Base-by-base conservation (phyloP, 2,329 filamentous ascomycete genomes). In the Triangularia verruculosa region DNA sequence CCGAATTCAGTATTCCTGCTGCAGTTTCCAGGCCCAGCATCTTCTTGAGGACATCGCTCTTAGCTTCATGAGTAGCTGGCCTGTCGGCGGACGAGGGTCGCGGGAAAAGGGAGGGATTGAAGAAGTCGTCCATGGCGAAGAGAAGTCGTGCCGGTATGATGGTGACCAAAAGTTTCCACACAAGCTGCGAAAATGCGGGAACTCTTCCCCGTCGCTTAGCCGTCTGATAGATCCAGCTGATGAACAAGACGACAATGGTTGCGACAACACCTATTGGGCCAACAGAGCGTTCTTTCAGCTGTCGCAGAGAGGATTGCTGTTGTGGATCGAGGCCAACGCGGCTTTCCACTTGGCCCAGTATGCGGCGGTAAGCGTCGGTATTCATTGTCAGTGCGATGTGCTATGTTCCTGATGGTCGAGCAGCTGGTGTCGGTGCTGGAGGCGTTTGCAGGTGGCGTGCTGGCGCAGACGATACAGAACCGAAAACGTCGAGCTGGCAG, bases 1-100 rank as follows among this genome's bases (percentile, higher is more conserved):
- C 39, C 4, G 39, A 43, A 86, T 82, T 13, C 71, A 88, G 80
- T 66, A 87, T 79, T 57, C 83, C 79, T 39, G 79, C 79, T 4
- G 79, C 74, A 59, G 73, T 79, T 5, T 54, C 51, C 51, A 54
- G 22, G 25, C 51, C 22, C 32, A 92, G 74, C 30, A 92, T 80
- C 65, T 85, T 83, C 69, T 83, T 81, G 77, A 92, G 82, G 9
- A 83, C 81, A 68, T 88, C 83, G 72, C 85, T 87, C 75, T 92
- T 93, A 25, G 83, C 82, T 15, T 80, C 80, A 78, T 83, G 79
- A 51, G 75, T 81, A 20, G 39, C n/a, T 9, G 39, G 30, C 27
- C 56, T 68, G 71, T 56, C 34, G 57, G 39, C 39, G 6, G 39
- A 47, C 39, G 11, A 9, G 9, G 39, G 39, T 20, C 71, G 71